Percentiles rank a stretch among this genome's conserved stretches.
Conservation (phyloP, 345 rosid genomes). For the Arabidopsis suecica region DNA sequence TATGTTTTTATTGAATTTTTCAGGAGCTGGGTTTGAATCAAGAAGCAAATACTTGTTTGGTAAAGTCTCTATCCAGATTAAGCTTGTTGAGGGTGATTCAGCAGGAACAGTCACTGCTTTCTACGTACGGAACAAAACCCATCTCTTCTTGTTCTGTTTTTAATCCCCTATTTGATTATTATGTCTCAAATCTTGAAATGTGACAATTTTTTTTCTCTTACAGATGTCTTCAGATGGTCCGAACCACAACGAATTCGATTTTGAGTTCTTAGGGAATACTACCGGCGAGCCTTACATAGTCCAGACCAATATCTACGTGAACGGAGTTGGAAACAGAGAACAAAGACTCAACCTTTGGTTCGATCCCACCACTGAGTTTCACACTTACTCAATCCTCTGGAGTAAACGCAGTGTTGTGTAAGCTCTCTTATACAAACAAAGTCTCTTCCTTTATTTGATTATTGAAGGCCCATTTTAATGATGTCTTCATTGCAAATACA, state of each 20-base stretch:
- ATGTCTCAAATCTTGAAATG: conserved; percentile 4
- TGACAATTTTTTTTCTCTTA: background rate
- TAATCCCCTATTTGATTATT: background rate
- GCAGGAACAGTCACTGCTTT: conserved; percentile 99
- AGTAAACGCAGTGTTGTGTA: conserved; percentile 85
- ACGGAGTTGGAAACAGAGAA: conserved; percentile 95
- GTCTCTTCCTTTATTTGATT: background rate
- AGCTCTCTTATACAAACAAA: conserved; percentile 40
- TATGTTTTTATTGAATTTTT: background rate
- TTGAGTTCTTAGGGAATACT: conserved; percentile 92
- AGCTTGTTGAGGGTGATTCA: conserved; percentile 97
- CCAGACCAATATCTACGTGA: conserved; percentile 89
- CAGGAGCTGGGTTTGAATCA: conserved; percentile 97
- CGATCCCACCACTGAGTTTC: conserved; percentile 93
- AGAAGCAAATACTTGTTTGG: conserved; percentile 94
- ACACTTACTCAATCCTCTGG: conserved; percentile 85
- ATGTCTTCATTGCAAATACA: conserved; percentile 29
- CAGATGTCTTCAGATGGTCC: conserved; percentile 99
- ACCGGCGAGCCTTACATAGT: conserved; percentile 91
- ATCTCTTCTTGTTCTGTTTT: conserved; percentile 20
- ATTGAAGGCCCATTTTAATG: background rate
- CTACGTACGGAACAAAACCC: conserved; percentile 61
- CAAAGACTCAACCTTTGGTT: conserved; percentile 94
- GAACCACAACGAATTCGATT: conserved; percentile 90
- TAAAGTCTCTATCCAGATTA: conserved; percentile 83